Percentiles rank a stretch among this genome's conserved stretches.
phyloP scores from a whole-genome alignment of 163 green algal genomes.

The Chloroidium sp. region DNA sequence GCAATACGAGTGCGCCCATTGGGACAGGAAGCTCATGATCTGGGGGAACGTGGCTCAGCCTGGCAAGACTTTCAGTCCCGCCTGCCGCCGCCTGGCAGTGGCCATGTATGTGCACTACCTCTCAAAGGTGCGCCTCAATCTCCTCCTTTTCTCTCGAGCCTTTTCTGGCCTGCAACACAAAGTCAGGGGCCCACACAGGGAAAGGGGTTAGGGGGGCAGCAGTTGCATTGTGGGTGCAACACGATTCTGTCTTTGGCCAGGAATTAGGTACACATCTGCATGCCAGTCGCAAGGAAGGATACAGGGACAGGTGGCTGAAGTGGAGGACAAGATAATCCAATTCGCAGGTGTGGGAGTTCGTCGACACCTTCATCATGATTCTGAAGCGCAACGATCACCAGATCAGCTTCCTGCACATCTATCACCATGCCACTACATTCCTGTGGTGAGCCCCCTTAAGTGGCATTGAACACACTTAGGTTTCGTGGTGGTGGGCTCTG shows the following conservation, averaged over 20 bases:
- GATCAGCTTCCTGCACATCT: conserved; percentile 46
- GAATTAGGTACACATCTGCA: no score
- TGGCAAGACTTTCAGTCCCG: conserved; percentile 14
- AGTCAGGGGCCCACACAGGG: no score
- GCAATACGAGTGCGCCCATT: conserved; percentile 4
- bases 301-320: conserved; percentile 11
- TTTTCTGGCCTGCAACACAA: no score
- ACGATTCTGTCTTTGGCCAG: no score
- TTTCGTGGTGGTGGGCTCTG: no score
- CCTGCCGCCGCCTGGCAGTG: conserved; percentile 19
- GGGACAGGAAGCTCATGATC: conserved; percentile 5
- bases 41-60: conserved; percentile 10
- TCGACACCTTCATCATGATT: conserved; percentile 49
- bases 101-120: conserved; percentile 40
- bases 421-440: conserved; percentile 47
- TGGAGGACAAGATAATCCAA: conserved; percentile 2
- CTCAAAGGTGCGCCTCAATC: conserved; percentile 20
- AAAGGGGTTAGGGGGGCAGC: no score
- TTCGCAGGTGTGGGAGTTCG: conserved; percentile 37
- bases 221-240: no score
- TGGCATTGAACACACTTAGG: no score
- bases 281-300: no score
- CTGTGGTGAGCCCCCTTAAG: conserved; percentile 14
- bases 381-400: conserved; percentile 42
- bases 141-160: no score